These are phyloP conservation scores for Podosphaera aphanis DNA, from an alignment of 2,329 filamentous ascomycete species.

Conservation along the genomic window DNA sequence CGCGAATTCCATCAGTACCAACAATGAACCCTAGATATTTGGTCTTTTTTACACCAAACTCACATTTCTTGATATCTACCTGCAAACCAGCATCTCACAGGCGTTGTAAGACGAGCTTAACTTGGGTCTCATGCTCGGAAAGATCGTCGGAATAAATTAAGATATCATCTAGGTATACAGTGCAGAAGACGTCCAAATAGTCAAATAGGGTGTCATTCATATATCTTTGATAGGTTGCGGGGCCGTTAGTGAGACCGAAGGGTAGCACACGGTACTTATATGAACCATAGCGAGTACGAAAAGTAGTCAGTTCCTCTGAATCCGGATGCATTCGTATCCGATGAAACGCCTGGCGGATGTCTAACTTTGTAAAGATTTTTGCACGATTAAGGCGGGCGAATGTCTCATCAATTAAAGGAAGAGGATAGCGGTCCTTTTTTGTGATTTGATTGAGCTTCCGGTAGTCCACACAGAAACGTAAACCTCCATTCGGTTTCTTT, in stretches of 20 bases:
- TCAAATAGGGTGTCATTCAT: conserved; percentile 3
- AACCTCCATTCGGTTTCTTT: neutral
- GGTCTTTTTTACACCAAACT: too few relatives aligned
- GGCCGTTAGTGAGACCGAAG: conserved; percentile 2
- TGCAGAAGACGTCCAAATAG: conserved; percentile 2
- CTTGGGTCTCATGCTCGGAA: too few relatives aligned
- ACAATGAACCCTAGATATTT: too few relatives aligned
- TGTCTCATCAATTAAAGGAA: neutral
- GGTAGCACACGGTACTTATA: conserved; percentile 3
- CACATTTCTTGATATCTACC: too few relatives aligned
- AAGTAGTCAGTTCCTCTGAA: conserved; percentile 1
- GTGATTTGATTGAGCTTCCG: neutral
- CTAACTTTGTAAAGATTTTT: neutral
- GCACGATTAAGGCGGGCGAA: neutral
- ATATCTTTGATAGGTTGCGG: conserved; percentile 1
- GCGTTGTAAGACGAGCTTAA: too few relatives aligned
- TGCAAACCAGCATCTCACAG: too few relatives aligned
- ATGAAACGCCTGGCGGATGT: conserved; percentile 2
- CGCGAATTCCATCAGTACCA: too few relatives aligned
- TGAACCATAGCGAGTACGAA: neutral
- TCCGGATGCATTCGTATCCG: conserved; percentile 1
- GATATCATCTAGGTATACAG: conserved; percentile 2
- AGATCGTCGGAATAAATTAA: too few relatives aligned
- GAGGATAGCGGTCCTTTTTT: neutral
- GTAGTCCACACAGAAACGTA: neutral